Percentiles rank a stretch among this genome's conserved stretches.
phyloP scores from a whole-genome alignment of 257 asterid genomes.

The Fraxinus americana region DNA sequence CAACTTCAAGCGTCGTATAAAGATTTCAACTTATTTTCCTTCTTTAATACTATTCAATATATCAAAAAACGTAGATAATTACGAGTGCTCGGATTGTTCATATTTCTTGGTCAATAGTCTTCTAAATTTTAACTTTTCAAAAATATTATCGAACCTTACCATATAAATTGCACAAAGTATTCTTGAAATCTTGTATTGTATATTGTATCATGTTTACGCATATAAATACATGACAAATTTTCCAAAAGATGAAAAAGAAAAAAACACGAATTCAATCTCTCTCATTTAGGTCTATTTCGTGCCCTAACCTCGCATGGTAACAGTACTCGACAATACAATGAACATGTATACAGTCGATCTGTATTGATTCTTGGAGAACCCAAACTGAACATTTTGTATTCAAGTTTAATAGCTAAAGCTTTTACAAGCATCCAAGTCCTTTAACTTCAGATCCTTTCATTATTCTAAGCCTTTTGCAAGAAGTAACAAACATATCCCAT shows the following conservation, averaged over 20 bases:
- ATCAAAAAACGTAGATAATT: too few relatives aligned
- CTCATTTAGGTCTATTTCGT: conserved; percentile 19
- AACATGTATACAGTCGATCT: background rate
- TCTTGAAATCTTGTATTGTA: conserved; percentile 10
- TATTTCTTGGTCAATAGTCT: too few relatives aligned
- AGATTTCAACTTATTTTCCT: too few relatives aligned
- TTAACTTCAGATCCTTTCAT: conserved; percentile 80
- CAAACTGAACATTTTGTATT: background rate
- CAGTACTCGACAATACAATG: background rate
- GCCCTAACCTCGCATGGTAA: background rate
- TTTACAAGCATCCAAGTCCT: conserved; percentile 50
- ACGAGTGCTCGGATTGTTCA: too few relatives aligned
- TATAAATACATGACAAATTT: conserved; percentile 30
- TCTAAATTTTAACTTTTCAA: too few relatives aligned
- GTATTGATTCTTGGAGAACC: conserved; percentile 3
- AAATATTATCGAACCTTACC: too few relatives aligned
- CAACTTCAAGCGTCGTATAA: too few relatives aligned
- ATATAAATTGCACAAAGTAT: background rate
- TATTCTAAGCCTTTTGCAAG: conserved; percentile 82
- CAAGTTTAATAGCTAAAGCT: background rate
- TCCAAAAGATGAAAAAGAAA: background rate
- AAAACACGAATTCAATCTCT: background rate
- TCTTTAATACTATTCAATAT: too few relatives aligned
- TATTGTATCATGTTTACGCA: conserved; percentile 14
- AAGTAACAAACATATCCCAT: conserved; percentile 81